Base-by-base conservation (phyloP, 495 filamentous ascomycete species). In the Hypoxylon fuscum region DNA sequence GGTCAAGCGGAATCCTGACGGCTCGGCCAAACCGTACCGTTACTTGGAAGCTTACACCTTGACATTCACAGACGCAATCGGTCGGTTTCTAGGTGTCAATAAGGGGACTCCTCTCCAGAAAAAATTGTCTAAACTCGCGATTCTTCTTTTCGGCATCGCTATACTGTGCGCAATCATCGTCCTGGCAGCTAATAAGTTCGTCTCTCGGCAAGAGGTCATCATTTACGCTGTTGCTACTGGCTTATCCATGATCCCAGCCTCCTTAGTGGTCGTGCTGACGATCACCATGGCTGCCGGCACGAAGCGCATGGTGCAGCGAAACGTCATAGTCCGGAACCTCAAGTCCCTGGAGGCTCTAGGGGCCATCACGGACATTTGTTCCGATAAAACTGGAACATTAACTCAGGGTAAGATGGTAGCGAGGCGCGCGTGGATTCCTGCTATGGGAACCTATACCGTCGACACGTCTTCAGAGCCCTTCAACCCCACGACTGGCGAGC, bases 361-460 rank as follows among this genome's bases (percentile, higher is more conserved):
- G 12, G 87, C 81, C 31, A 84, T 88, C n/a, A 88, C 86, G 20
- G 83, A 89, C 61, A 88, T 90, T 47, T 90, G 88, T 68, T 89
- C 87, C 1, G 88, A 90, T 62, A 90, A 90, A 68, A 90, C 88
- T 14, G 87, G 88, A 12, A 90, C 88, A 10, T 71, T 90, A 22
- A 89, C 88, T 1, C 88, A 90, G 70, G 88, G 88, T 18, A 83
- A 80, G 52, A 85, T 85, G 83, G 76, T 84, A 7, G 77, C 79
- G 18, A 82, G 76, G 50, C 77, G 75, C 49, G 83, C 80, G 9
- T 85, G 83, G 83, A 63, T 84, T 46, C 79, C 79, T 2, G 74
- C 52, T 59, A 76, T 67, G 32, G 88, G 88, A 18, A 88, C 84
- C 0, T 88, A 86, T 65, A 83, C 82, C 8, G 78, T 90, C 10